phyloP scores from a whole-genome alignment of 2,329 filamentous ascomycete species.

The Ambrosiella xylebori region DNA sequence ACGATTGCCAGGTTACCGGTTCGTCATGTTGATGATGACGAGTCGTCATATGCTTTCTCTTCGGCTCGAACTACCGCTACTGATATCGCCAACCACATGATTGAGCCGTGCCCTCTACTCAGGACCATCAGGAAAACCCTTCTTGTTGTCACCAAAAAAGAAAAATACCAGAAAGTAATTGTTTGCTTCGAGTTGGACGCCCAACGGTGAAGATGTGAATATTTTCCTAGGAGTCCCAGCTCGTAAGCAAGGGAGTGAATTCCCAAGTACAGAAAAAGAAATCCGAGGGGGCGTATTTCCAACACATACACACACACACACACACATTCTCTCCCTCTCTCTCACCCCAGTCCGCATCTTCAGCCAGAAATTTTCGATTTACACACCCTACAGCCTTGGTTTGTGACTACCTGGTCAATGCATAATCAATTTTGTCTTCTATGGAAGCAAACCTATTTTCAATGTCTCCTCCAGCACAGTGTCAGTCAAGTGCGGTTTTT shows the following conservation, averaged over 20 bases:
- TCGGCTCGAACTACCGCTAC: too few species aligned
- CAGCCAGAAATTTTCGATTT: not conserved
- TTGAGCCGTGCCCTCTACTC: too few species aligned
- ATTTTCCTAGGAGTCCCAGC: not conserved
- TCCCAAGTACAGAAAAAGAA: not conserved
- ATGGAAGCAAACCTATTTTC: not conserved
- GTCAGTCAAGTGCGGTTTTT: too few species aligned
- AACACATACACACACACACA: not conserved
- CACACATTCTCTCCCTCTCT: not conserved
- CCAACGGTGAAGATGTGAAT: conserved; percentile 7
- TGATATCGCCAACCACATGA: too few species aligned
- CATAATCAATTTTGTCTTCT: not conserved
- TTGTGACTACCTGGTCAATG: not conserved
- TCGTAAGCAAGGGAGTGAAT: not conserved
- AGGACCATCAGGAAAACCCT: too few species aligned
- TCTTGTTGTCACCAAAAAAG: too few species aligned
- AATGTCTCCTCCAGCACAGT: not conserved
- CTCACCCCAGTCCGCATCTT: not conserved
- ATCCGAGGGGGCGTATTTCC: not conserved
- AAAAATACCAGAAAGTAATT: not conserved
- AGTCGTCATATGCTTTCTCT: too few species aligned
- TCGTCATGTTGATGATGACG: too few species aligned
- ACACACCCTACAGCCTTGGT: not conserved
- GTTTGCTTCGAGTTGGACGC: conserved; percentile 2
- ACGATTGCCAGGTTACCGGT: too few species aligned